Conservation (phyloP, 2,329 filamentous ascomycete genomes). For the Fusarium humuli region DNA sequence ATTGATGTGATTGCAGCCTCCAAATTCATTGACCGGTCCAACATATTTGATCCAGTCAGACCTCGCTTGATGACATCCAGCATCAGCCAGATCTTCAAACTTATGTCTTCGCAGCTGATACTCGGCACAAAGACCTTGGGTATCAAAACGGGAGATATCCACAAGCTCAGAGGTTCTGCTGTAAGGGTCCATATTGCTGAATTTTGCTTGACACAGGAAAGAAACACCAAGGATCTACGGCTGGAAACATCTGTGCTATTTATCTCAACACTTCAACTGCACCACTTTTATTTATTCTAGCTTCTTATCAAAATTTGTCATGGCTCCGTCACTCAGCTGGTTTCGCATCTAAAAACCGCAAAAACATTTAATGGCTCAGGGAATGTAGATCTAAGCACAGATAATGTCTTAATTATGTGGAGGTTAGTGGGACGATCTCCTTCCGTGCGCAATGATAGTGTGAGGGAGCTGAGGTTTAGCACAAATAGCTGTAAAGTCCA, state of each 20-base stretch:
- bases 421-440: background rate
- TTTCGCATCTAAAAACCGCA: rapidly evolving
- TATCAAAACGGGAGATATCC: background rate
- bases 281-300: background rate
- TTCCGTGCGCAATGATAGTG: background rate
- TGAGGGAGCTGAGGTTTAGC: background rate
- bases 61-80: background rate
- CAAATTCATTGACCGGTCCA: background rate
- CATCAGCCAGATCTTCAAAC: background rate
- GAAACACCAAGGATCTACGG: no score
- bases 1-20: background rate
- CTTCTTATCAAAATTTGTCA: rapidly evolving
- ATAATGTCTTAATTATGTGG: background rate
- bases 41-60: background rate
- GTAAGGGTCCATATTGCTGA: background rate
- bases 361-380: background rate
- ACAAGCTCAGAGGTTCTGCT: background rate
- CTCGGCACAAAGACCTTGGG: background rate
- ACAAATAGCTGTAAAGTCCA: background rate
- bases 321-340: background rate
- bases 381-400: background rate
- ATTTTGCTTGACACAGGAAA: rapidly evolving
- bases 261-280: rapidly evolving
- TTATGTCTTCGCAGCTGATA: background rate
- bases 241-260: background rate